Evolutionary conservation across 306 rosid species (phyloP).

Genomic region (Morella rubra): DNA sequence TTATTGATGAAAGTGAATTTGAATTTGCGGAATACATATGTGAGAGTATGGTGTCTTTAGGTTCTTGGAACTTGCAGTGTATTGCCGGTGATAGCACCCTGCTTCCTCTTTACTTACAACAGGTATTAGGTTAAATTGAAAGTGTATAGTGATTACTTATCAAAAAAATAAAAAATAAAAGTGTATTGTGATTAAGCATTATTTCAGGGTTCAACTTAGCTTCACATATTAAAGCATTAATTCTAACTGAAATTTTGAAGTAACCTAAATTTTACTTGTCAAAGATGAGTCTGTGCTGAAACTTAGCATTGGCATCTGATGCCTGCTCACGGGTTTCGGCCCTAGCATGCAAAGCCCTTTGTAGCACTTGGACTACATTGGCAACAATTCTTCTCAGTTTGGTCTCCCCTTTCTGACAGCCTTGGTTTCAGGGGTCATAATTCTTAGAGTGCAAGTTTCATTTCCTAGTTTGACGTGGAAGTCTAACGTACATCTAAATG

Average conservation of each 20-base stretch:
- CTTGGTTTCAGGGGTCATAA: not conserved
- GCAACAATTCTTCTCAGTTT: not conserved
- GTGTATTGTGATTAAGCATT: not conserved
- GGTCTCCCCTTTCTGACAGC: not conserved
- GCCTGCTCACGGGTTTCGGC: not conserved
- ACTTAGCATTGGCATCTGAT: not conserved
- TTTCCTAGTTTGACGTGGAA: not conserved
- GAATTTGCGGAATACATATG: slow-evolving; percentile 80
- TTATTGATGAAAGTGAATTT: slow-evolving; percentile 67
- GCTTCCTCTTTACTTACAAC: slow-evolving; percentile 67
- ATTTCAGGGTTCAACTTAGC: not conserved
- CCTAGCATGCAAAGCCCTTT: not conserved
- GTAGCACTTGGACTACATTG: not conserved
- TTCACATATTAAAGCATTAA: not conserved
- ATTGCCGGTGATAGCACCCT: slow-evolving; percentile 60
- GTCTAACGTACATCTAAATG: not conserved
- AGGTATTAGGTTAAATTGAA: slow-evolving; percentile 45
- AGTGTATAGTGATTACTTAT: not conserved
- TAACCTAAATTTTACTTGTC: not conserved
- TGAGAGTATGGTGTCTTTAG: slow-evolving; percentile 88
- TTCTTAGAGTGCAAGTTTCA: not conserved
- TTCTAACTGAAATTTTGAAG: not conserved
- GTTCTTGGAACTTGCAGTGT: slow-evolving; percentile 79
- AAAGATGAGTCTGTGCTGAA: not conserved
- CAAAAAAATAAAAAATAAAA: too few species aligned